phyloP scores from a whole-genome alignment of 2,329 filamentous ascomycete species.

The Colletotrichum lupini region DNA sequence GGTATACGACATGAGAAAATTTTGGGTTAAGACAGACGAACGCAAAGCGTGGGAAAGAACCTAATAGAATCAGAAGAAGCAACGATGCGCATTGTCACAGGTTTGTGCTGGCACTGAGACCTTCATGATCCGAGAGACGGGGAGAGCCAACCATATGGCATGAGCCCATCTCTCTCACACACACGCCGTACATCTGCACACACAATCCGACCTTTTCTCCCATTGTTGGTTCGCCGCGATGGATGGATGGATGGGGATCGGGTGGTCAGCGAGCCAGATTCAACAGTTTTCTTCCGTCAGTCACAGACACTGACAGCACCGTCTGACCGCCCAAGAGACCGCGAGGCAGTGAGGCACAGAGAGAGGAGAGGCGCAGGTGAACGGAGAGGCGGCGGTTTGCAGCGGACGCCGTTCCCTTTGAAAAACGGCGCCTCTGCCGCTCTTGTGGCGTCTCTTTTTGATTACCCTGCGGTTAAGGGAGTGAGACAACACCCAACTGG shows the following conservation, averaged over 20 bases:
- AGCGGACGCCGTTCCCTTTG: background rate
- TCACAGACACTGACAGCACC: background rate
- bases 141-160: background rate
- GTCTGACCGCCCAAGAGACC: background rate
- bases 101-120: constrained; percentile 3
- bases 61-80: background rate
- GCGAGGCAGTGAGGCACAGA: background rate
- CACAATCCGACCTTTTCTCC: background rate
- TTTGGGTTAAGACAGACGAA: background rate
- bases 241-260: background rate
- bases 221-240: background rate
- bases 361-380: background rate
- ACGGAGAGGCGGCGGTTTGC: background rate
- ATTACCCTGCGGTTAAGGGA: background rate
- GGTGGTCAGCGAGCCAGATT: background rate
- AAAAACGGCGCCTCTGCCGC: constrained; percentile 5
- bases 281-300: background rate
- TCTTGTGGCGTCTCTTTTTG: background rate
- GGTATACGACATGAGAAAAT: background rate
- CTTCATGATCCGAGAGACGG: background rate
- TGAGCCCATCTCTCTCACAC: background rate
- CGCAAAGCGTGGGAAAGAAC: background rate
- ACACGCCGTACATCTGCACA: background rate
- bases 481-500: background rate
- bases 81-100: background rate